Base-by-base conservation (phyloP, 495 filamentous ascomycete species). In the Sphaerosporella brunnea region DNA sequence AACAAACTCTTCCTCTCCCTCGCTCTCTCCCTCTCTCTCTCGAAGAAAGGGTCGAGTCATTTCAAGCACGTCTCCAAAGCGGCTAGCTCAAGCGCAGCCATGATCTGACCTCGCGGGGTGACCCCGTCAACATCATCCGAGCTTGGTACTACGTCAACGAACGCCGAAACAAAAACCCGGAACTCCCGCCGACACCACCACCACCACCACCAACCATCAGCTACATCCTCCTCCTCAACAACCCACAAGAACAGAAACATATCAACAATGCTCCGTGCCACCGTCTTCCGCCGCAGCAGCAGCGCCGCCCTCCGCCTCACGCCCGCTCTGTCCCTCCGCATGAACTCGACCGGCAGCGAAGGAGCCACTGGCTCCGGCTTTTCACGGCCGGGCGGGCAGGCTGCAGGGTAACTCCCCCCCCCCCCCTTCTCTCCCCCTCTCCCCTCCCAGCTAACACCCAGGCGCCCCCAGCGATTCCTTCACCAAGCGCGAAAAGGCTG, bases 401-500 rank as follows among this genome's bases (percentile, higher is more conserved):
- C 60, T 34, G 25, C 59, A 44, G 64, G 63, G 67, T 69, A 53
- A 47, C 61, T 40, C 10, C 15, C 7, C 37, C 11, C 10, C 18
- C 20, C 37, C 20, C 15, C 10, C 3, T 2, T 40, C 37, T 2
- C 20, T 40, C 2, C 37, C 37, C 20, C 37, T 2, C 15, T 7
- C 37, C 37, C 10, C 15, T 18, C 13, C 20, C 37, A 40, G 13
- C 28, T 32, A 32, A 32, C 28, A 13, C 28, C 7, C 7, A n/a
- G 36, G n/a, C n/a, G n/a, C n/a, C n/a, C n/a, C n/a, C 24, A 50
- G 87, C 50, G 90, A 99, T 62, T 71, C 79, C 42, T 99, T 94
- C 74, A 80, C 79, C 62, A 77, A 78, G 62, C 84, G 90, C 55
- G 90, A 99, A 68, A 77, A 77, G 52, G 88, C 88, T 50, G 71